Evolutionary conservation across 352 stramenopile genomes (phyloP), one percentile per base, ranked within the genome.

Genomic region (Phytophthora ramorum): DNA sequence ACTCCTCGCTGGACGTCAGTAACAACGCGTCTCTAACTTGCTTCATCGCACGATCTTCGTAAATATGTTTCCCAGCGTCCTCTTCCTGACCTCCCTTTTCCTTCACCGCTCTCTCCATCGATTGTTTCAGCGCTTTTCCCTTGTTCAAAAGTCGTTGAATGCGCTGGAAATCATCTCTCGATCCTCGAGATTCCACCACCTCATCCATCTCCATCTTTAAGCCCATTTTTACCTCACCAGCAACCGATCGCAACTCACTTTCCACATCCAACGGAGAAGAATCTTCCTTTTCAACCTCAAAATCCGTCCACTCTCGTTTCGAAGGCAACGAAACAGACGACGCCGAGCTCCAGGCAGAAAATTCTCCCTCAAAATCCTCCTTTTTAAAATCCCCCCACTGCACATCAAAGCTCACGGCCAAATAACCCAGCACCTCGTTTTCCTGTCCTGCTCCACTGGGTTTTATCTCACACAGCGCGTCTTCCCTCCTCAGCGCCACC

Each of bases 391-490:
- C 35, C 1, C 47, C 59, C 70, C 47, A 75, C 47, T 79, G 49
- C 2, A 69, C 63, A 44, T 66, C 49, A 44, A 76, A 69, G 45
- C 28, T 71, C 44, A 81, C 59, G 14, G 65, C 57, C 41, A 84
- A 47, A 41, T 81, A 82, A 0, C 65, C 77, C 58, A 54, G 44
- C 5, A 78, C 38, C 13, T 63, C 58, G 2, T 28, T 47, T 8
- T 69, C 47, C 7, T 34, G 28, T 7, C 71, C 50, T 0, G 38
- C 49, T 26, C 16, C 7, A 50, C 38, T 43, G 3, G 49, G 32
- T n/a, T 71, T 59, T 13, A 83, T 82, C 43, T 87, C 79, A 45
- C 72, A 76, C 46, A 91, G 58, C 37, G 37, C 65, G 16, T 83
- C 71, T 2, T 83, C 52, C 20, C 53, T 45, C 2, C 57, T 47